phyloP scores from a whole-genome alignment of 177 flowering plant species.

The Vitis hybrid region DNA sequence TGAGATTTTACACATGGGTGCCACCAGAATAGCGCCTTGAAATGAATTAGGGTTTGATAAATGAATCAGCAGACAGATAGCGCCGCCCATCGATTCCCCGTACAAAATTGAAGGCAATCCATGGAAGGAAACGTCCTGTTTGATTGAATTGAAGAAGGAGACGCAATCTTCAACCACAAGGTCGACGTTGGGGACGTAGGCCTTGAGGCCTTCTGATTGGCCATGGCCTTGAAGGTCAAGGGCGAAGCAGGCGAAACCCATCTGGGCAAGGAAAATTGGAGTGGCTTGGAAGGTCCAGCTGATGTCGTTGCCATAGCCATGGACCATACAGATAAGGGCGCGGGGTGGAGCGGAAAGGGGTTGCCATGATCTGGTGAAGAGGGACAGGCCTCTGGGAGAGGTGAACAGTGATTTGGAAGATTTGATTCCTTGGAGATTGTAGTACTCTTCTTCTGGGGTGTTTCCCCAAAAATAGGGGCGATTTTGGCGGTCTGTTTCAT shows the following conservation, averaged over 20 bases:
- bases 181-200: slow-evolving; percentile 69
- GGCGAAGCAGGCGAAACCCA: slow-evolving; percentile 80
- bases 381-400: slow-evolving; percentile 68
- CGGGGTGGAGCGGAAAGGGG: slow-evolving; percentile 58
- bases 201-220: slow-evolving; percentile 71
- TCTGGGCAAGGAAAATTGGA: slow-evolving; percentile 74
- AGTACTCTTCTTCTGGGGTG: slow-evolving; percentile 67
- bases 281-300: slow-evolving; percentile 89
- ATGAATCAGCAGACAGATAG: slow-evolving; percentile 68
- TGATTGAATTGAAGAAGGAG: slow-evolving; percentile 55
- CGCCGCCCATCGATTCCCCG: slow-evolving; percentile 96
- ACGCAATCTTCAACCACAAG: slow-evolving; percentile 61
- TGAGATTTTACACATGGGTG: slow-evolving; percentile 87
- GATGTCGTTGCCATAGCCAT: slow-evolving; percentile 89
- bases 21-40: slow-evolving; percentile 67
- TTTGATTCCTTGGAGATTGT: slow-evolving; percentile 47
- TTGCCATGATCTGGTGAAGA: slow-evolving; percentile 86
- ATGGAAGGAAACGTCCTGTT: slow-evolving; percentile 25
- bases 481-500: slow-evolving; percentile 7
- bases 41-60: slow-evolving; percentile 37
- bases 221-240: slow-evolving; percentile 90
- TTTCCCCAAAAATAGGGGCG: slow-evolving; percentile 66
- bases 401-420: slow-evolving; percentile 56
- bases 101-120: slow-evolving; percentile 56
- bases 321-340: slow-evolving; percentile 77